A percentile compares a stretch with the other conserved stretches of the same genome.
Conservation (phyloP, 257 asterid species). For the Linaria vulgaris region DNA sequence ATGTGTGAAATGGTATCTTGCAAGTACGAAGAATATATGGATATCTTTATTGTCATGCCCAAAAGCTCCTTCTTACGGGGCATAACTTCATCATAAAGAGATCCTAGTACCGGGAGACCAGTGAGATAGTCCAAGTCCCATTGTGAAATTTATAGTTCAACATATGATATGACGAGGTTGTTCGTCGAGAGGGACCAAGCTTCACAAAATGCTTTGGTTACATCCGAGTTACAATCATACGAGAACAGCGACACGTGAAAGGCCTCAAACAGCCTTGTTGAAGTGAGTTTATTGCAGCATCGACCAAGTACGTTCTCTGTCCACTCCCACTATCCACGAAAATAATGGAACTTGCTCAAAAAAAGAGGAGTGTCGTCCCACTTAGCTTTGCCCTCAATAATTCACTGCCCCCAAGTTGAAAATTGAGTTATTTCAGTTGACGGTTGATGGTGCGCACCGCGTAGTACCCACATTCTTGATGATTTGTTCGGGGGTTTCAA, state of each 20-base stretch:
- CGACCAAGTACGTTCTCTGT: background rate
- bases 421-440: too few species aligned
- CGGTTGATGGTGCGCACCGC: too few species aligned
- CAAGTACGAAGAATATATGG: background rate
- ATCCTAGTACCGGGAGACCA: background rate
- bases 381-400: too few species aligned
- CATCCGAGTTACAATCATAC: background rate
- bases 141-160: background rate
- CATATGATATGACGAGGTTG: background rate
- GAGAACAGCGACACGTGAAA: background rate
- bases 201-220: background rate
- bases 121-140: background rate
- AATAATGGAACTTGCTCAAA: too few species aligned
- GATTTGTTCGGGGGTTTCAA: too few species aligned
- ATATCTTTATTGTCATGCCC: background rate
- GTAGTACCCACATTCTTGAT: too few species aligned
- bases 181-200: background rate
- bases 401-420: too few species aligned
- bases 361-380: too few species aligned
- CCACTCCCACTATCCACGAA: slow-evolving; percentile 3
- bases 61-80: background rate
- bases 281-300: background rate
- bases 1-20: background rate
- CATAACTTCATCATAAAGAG: background rate
- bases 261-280: background rate